phyloP scores from a whole-genome alignment of 495 filamentous ascomycete genomes.

The Penicillium fimorum region DNA sequence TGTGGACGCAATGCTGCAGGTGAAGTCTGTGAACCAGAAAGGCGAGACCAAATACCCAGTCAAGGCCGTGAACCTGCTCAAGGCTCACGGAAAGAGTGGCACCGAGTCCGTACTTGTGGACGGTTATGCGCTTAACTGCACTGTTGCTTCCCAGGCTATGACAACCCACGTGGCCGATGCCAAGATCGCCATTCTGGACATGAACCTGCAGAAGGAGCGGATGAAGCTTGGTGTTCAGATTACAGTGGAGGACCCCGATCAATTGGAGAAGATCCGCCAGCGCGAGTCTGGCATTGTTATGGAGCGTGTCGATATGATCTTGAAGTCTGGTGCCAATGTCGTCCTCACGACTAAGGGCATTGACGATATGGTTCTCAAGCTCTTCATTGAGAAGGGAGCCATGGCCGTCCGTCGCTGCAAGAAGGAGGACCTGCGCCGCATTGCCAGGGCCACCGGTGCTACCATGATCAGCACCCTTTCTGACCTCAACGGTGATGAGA shows the following conservation, averaged over 20 bases:
- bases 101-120: constrained; percentile 89
- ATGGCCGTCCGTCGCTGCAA: constrained; percentile 97
- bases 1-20: constrained; percentile 93
- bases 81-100: constrained; percentile 92
- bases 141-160: constrained; percentile 98
- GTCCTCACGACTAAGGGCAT: constrained; percentile 97
- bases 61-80: constrained; percentile 97
- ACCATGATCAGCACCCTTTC: constrained; percentile 89
- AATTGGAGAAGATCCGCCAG: constrained; percentile 93
- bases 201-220: constrained; percentile 96
- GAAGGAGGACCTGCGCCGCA: constrained; percentile 95
- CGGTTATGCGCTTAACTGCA: constrained; percentile 98
- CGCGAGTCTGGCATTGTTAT: constrained; percentile 90
- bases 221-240: constrained; percentile 99
- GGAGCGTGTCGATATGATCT: constrained; percentile 93
- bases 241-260: constrained; percentile 93
- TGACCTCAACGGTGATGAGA: constrained; percentile 96
- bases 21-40: constrained; percentile 88
- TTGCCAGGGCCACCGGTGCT: constrained; percentile 94
- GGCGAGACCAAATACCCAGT: constrained; percentile 95
- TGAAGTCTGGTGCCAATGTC: constrained; percentile 96
- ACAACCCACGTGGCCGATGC: constrained; percentile 88
- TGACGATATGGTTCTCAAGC: constrained; percentile 91
- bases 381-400: constrained; percentile 90
- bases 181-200: constrained; percentile 95